These are phyloP conservation scores for Podaxis carcinomalis DNA, from an alignment of 768 basidiomycete species.

Conservation along the genomic window DNA sequence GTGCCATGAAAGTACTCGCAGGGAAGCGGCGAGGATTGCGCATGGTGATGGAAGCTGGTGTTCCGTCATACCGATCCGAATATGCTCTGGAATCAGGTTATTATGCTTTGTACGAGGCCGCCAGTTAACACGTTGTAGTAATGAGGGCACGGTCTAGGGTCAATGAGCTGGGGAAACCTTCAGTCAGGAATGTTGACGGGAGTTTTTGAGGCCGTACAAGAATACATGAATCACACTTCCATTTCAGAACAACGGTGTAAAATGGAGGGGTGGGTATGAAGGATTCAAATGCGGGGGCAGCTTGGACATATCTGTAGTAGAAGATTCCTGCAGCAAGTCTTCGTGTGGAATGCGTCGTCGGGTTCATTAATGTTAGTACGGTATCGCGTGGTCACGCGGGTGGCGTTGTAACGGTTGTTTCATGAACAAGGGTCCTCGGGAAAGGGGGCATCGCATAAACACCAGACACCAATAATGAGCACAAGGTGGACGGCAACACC, in stretches of 20 bases:
- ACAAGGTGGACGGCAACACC: neutral
- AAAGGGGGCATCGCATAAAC: neutral
- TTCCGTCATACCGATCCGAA: constrained; percentile 9
- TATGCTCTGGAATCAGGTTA: neutral
- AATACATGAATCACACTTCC: neutral
- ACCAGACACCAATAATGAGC: neutral
- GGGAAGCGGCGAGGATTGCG: constrained; percentile 13
- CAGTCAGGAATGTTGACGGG: neutral
- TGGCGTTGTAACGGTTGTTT: constrained; percentile 3
- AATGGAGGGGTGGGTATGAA: neutral
- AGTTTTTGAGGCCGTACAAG: neutral
- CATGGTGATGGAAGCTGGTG: constrained; percentile 19
- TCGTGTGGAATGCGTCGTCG: neutral
- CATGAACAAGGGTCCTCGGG: neutral
- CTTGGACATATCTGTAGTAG: neutral
- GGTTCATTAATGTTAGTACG: constrained; percentile 18
- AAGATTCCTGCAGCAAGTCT: neutral
- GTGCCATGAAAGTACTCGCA: constrained; percentile 5
- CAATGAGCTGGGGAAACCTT: neutral
- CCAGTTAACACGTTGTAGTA: constrained; percentile 4
- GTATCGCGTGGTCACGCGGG: constrained; percentile 14
- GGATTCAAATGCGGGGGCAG: neutral
- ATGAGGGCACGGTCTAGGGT: neutral
- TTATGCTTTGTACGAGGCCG: constrained; percentile 11
- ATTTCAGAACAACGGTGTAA: neutral